phyloP scores from a whole-genome alignment of 2,329 filamentous ascomycete species.

The Pseudogymnoascus sp. region DNA sequence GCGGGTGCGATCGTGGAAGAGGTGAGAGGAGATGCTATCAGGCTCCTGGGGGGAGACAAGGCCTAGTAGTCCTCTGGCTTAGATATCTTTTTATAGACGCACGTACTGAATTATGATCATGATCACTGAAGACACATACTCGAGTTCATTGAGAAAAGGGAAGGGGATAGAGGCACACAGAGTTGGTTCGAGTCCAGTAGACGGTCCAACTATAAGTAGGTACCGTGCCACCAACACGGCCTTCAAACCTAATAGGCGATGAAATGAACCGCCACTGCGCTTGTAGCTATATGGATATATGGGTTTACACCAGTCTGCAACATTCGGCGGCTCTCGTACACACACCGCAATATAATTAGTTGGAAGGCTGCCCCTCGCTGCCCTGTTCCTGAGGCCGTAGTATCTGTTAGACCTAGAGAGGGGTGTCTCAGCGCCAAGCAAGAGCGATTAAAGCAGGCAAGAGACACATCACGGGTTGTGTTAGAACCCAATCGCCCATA shows the following conservation, averaged over 20 bases:
- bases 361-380: too few relatives aligned
- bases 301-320: not conserved
- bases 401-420: too few relatives aligned
- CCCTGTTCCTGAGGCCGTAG: too few relatives aligned
- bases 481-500: too few relatives aligned
- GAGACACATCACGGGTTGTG: too few relatives aligned
- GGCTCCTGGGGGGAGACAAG: not conserved
- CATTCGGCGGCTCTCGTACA: not conserved
- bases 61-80: not conserved
- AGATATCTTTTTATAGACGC: not conserved
- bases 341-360: too few relatives aligned
- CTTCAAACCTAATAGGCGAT: not conserved
- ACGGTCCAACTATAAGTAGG: not conserved
- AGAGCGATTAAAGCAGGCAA: too few relatives aligned
- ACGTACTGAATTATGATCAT: not conserved
- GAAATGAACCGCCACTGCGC: not conserved
- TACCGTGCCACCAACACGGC: not conserved
- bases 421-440: too few relatives aligned
- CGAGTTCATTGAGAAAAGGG: not conserved
- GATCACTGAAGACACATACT: not conserved
- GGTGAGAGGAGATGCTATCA: conserved; percentile 15
- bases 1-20: conserved; percentile 45
- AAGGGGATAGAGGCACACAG: not conserved
- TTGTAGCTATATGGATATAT: not conserved
- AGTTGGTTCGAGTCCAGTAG: not conserved